Percentiles rank a stretch among this genome's conserved stretches.
Conservation (phyloP, 768 basidiomycete genomes). For the Rhodotorula graminis region DNA sequence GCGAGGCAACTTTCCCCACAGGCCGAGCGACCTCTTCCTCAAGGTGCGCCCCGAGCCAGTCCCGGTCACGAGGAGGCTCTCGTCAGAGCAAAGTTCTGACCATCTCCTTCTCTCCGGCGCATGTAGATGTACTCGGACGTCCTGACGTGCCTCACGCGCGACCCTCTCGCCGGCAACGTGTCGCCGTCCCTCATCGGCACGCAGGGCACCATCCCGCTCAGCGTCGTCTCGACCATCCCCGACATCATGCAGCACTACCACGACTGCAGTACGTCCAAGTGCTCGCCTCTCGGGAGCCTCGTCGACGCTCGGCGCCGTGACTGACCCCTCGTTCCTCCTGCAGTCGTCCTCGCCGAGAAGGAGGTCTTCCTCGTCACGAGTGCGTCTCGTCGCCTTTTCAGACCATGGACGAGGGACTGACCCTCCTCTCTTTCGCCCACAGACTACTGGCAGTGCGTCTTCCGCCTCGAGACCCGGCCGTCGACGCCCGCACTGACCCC, state of each 20-base stretch:
- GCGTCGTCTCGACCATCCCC: constrained; percentile 63
- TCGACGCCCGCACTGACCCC: not conserved
- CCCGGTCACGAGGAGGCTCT: no score
- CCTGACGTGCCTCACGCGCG: constrained; percentile 57
- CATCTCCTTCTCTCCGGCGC: not conserved
- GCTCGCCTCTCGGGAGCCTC: no score
- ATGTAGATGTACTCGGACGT: constrained; percentile 60
- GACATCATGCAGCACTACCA: constrained; percentile 70
- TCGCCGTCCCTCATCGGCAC: constrained; percentile 63
- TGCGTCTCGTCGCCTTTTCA: constrained; percentile 44
- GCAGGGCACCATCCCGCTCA: constrained; percentile 60
- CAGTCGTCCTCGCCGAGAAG: constrained; percentile 59
- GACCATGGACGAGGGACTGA: no score
- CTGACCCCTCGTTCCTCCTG: constrained; percentile 8
- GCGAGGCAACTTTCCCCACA: constrained; percentile 56
- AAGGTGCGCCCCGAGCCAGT: constrained; percentile 48
- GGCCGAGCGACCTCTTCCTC: constrained; percentile 60
- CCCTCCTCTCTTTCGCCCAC: not conserved
- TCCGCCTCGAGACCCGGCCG: no score
- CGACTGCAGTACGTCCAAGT: constrained; percentile 45
- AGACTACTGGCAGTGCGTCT: constrained; percentile 48
- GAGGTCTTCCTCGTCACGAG: constrained; percentile 68
- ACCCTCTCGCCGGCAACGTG: constrained; percentile 58
- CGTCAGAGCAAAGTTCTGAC: no score
- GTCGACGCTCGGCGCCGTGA: not conserved